phyloP scores from a whole-genome alignment of 352 stramenopile species.

The Pythium graminicola region DNA sequence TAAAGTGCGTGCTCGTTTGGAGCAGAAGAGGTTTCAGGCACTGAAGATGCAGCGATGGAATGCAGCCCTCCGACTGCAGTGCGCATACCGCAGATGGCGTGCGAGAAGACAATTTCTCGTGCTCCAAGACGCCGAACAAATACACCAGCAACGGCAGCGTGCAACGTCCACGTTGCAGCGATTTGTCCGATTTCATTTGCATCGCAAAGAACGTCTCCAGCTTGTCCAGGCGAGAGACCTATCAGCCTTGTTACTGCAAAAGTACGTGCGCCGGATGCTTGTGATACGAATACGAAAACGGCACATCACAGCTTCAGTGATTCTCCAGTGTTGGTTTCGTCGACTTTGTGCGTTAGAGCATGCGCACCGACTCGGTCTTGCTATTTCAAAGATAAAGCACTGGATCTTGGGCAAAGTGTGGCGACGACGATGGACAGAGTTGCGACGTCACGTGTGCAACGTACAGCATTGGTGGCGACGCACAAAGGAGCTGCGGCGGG shows the following conservation, averaged over 20 bases:
- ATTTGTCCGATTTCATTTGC: slow-evolving; percentile 34
- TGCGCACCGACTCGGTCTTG: slow-evolving; percentile 9
- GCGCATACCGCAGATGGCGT: slow-evolving; percentile 20
- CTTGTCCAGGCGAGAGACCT: slow-evolving; percentile 29
- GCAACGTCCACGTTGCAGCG: slow-evolving; percentile 30
- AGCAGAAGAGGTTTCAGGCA: slow-evolving; percentile 59
- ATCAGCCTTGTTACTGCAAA: slow-evolving; percentile 46
- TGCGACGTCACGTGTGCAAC: not conserved
- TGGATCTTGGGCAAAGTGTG: slow-evolving; percentile 23
- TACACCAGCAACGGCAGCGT: not conserved
- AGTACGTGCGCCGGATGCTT: slow-evolving; percentile 32
- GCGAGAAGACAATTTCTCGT: slow-evolving; percentile 15
- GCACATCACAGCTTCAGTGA: slow-evolving; percentile 4
- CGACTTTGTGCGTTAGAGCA: slow-evolving; percentile 12
- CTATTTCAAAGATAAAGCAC: slow-evolving; percentile 9
- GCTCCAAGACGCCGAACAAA: slow-evolving; percentile 19
- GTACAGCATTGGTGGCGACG: slow-evolving; percentile 53
- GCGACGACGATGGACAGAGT: slow-evolving; percentile 16
- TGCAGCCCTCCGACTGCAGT: slow-evolving; percentile 40
- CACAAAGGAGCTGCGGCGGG: slow-evolving; percentile 12
- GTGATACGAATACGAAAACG: slow-evolving; percentile 3
- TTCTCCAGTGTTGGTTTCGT: slow-evolving; percentile 41
- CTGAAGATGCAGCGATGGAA: slow-evolving; percentile 36
- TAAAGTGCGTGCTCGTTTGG: slow-evolving; percentile 40
- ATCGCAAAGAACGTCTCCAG: slow-evolving; percentile 32